Evolutionary conservation across 139 green algal species (phyloP), one percentile per base, ranked within the genome.

Genomic region (Zygnema circumcarinatum): DNA sequence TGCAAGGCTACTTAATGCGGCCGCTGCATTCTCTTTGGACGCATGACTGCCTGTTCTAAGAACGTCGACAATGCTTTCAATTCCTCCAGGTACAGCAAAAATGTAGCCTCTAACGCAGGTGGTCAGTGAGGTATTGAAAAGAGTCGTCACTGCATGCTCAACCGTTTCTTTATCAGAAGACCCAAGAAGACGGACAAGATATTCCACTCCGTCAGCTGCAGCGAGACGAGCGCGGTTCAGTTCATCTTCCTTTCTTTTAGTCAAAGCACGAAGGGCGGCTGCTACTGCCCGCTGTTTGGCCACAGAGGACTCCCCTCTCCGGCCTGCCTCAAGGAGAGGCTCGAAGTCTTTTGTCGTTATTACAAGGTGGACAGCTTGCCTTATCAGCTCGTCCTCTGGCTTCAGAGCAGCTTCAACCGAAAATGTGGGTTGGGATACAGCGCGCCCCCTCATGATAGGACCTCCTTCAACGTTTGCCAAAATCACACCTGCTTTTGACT

Each of bases 81-180:
- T 84, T 29, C 36, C 81, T 7, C 81, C 81, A 29, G 73, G 29
- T 31, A n/a, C 78, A 20, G 32, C 35, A 0, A 40, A 38, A 40
- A 81, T 81, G 0, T 32, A 67, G 2, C 39, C 74, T 29, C 39
- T 29, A 7, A 40, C 74, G 31, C 74, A 38, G 16, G 74, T 38
- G 39, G 54, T 29, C n/a, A 81, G 74, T 16, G 81, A 87, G 31
- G 83, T 67, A n/a, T 88, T 87, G 25, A 87, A 41, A 2, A 87
- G 74, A n/a, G 81, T 69, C 22, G 72, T 87, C 7, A 87, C 72
- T 22, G 73, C 73, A 32, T 87, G 67, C 73, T 87, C 81, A n/a
- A 32, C 29, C 11, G 41, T 29, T 11, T 33, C 16, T 40, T 35
- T 29, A 69, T 87, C 69, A 1, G 25, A 7, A 7, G 74, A 87